Evolutionary conservation across 768 basidiomycete species (phyloP).

Genomic region (Tricholoma sp.): DNA sequence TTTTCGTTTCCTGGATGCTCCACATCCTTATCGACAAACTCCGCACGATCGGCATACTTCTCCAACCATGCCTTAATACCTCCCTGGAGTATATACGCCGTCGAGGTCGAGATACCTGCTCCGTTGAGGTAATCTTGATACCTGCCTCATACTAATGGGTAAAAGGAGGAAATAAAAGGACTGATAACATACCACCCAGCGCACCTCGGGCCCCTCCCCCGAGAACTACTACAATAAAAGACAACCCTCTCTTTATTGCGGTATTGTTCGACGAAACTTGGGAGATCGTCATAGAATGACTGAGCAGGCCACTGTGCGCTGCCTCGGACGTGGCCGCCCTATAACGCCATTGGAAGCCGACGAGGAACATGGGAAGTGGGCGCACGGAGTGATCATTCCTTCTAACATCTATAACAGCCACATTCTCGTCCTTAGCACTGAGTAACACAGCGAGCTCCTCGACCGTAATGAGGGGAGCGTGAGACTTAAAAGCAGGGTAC

Average conservation of each 20-base stretch:
- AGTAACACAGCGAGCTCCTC: slow-evolving; percentile 35
- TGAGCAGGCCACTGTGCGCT: slow-evolving; percentile 47
- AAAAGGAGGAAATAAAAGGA: not conserved
- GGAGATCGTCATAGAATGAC: slow-evolving; percentile 42
- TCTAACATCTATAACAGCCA: slow-evolving; percentile 48
- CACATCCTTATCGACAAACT: not conserved
- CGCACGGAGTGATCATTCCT: slow-evolving; percentile 40
- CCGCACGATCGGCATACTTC: not conserved
- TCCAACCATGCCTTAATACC: slow-evolving; percentile 18
- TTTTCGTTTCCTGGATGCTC: not conserved
- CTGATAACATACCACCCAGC: slow-evolving; percentile 43
- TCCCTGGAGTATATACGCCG: slow-evolving; percentile 37
- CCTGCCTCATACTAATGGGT: slow-evolving; percentile 22
- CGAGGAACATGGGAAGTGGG: slow-evolving; percentile 1
- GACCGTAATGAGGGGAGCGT: slow-evolving; percentile 25
- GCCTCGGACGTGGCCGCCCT: slow-evolving; percentile 52
- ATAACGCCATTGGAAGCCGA: not conserved
- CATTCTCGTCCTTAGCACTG: slow-evolving; percentile 15
- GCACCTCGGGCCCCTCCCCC: slow-evolving; percentile 48
- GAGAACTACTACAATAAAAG: slow-evolving; percentile 51
- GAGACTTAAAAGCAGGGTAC: slow-evolving; percentile 36
- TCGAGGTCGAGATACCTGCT: slow-evolving; percentile 24
- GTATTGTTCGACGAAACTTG: slow-evolving; percentile 36
- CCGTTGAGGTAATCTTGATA: slow-evolving; percentile 44
- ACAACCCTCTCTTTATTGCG: slow-evolving; percentile 37